Evolutionary conservation across 78 protist genomes (phyloP).

Genomic region (Dictyostelium discoideum): dicty_2.7 NC_007089.4:726501-727000

Average conservation of each 20-base stretch:
- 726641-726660: slow-evolving; percentile 99
- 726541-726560: slow-evolving; percentile 82
- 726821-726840: slow-evolving; percentile 96
- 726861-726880: slow-evolving; percentile 88
- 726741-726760: slow-evolving; percentile 92
- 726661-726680: slow-evolving; percentile 94
- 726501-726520: slow-evolving; percentile 90
- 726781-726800: slow-evolving; percentile 95
- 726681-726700: slow-evolving; percentile 97
- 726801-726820: slow-evolving; percentile 94
- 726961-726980: slow-evolving; percentile 89
- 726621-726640: slow-evolving; percentile 87
- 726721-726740: slow-evolving; percentile 96
- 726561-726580: slow-evolving; percentile 96
- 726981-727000: slow-evolving; percentile 95
- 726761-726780: slow-evolving; percentile 95
- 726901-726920: slow-evolving; percentile 91
- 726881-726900: slow-evolving; percentile 84
- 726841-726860: slow-evolving; percentile 97
- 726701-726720: slow-evolving; percentile 93
- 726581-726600: slow-evolving; percentile 89
- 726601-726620: slow-evolving; percentile 82
- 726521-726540: slow-evolving; percentile 87
- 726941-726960: slow-evolving; percentile 92
- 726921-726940: slow-evolving; percentile 96